Percentiles rank a stretch among this genome's conserved stretches.
phyloP scores from a whole-genome alignment of 106 monocot genomes.

The Cymbidium sinense region DNA sequence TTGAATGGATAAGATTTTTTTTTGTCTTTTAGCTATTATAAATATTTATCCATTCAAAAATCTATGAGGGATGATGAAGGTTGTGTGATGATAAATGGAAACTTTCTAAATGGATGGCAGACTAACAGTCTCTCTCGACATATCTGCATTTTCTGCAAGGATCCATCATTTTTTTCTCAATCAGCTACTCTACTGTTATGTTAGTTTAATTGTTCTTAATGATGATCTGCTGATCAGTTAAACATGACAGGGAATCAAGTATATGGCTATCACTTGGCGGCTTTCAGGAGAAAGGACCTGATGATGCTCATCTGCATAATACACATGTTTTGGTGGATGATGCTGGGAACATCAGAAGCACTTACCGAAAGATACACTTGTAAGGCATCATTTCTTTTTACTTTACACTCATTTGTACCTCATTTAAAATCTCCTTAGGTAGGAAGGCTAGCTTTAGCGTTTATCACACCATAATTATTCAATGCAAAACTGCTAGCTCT shows the following conservation, averaged over 20 bases:
- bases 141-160: background rate
- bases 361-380: slow-evolving; percentile 86
- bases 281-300: slow-evolving; percentile 90
- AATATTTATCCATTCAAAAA: too few relatives aligned
- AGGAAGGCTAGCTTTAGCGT: background rate
- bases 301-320: slow-evolving; percentile 62
- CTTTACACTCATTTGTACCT: slow-evolving; percentile 6
- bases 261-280: slow-evolving; percentile 91
- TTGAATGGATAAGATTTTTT: too few relatives aligned
- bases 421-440: background rate
- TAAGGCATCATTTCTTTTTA: slow-evolving; percentile 24
- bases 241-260: slow-evolving; percentile 57
- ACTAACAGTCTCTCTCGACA: too few relatives aligned
- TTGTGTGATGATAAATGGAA: too few relatives aligned
- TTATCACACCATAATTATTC: background rate
- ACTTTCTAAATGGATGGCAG: too few relatives aligned
- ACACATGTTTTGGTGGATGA: slow-evolving; percentile 91
- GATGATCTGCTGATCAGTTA: slow-evolving; percentile 5
- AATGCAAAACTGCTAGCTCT: background rate
- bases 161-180: background rate
- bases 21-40: too few relatives aligned
- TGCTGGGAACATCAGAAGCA: slow-evolving; percentile 63
- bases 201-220: background rate
- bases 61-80: too few relatives aligned
- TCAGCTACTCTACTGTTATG: background rate